phyloP scores from a whole-genome alignment of 2,329 filamentous ascomycete species.

The Trichoderma sp. region DNA sequence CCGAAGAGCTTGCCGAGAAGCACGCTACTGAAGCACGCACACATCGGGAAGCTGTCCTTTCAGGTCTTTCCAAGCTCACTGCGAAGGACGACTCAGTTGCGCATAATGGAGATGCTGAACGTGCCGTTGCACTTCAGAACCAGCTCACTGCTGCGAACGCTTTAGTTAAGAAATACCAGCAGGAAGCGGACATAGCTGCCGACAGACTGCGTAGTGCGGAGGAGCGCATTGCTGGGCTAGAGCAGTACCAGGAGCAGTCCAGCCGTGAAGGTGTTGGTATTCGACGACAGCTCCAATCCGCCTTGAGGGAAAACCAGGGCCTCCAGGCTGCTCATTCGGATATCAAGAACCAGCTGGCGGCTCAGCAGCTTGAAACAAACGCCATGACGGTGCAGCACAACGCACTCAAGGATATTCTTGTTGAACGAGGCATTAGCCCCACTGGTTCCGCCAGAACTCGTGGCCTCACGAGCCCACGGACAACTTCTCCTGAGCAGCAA shows the following conservation, averaged over 20 bases:
- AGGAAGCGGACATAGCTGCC: slow-evolving; percentile 79
- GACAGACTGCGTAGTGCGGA: slow-evolving; percentile 90
- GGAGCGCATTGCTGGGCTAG: slow-evolving; percentile 92
- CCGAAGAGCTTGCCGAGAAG: slow-evolving; percentile 83
- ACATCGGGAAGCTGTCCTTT: slow-evolving; percentile 78
- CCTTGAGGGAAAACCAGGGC: slow-evolving; percentile 79
- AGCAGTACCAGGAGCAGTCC: slow-evolving; percentile 95
- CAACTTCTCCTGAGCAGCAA: slow-evolving; percentile 75
- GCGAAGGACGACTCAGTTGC: slow-evolving; percentile 49
- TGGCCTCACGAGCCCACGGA: slow-evolving; percentile 66
- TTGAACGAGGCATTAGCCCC: slow-evolving; percentile 82
- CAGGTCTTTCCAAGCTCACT: slow-evolving; percentile 74
- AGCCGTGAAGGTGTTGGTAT: slow-evolving; percentile 90
- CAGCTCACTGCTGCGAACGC: slow-evolving; percentile 76
- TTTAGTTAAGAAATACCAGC: slow-evolving; percentile 83
- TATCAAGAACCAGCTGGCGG: slow-evolving; percentile 76
- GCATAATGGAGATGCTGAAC: slow-evolving; percentile 57
- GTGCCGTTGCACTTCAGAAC: slow-evolving; percentile 69
- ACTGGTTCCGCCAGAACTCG: slow-evolving; percentile 66
- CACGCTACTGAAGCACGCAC: slow-evolving; percentile 83
- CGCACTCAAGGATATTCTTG: slow-evolving; percentile 87
- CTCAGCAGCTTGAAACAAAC: slow-evolving; percentile 89
- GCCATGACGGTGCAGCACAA: slow-evolving; percentile 89
- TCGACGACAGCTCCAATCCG: slow-evolving; percentile 81
- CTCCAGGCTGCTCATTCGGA: slow-evolving; percentile 78